A percentile compares a stretch with the other conserved stretches of the same genome.
Conservation (phyloP, 225 moss, liverwort and hornwort species). For the Sphagnum contortum region DNA sequence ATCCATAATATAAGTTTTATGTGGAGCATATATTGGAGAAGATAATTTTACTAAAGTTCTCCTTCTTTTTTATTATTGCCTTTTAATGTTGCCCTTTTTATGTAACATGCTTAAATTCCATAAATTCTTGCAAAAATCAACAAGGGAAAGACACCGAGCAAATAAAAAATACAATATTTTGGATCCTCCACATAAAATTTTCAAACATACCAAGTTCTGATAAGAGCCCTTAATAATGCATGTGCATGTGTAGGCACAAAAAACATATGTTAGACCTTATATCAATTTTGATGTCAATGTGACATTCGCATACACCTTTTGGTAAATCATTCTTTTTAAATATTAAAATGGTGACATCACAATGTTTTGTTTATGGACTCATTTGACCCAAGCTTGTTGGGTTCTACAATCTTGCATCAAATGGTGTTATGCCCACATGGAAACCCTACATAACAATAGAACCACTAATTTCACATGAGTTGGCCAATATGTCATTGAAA, state of each 20-base stretch:
- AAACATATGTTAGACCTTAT: no score
- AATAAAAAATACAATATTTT: background rate
- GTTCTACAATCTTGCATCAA: conserved; percentile 24
- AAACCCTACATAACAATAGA: conserved; percentile 46
- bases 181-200: background rate
- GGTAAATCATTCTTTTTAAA: conserved; percentile 26
- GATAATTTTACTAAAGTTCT: conserved; percentile 35
- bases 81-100: conserved; percentile 37
- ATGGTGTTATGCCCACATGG: conserved; percentile 34
- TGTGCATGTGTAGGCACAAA: no score
- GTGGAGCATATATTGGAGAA: no score
- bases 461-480: background rate
- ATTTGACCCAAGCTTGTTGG: conserved; percentile 10
- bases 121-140: conserved; percentile 31
- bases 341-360: conserved; percentile 19
- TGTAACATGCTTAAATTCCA: conserved; percentile 50
- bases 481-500: background rate
- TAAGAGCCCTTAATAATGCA: no score
- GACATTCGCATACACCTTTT: conserved; percentile 35
- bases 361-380: conserved; percentile 31
- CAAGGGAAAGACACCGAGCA: no score
- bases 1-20: no score
- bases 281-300: conserved; percentile 30
- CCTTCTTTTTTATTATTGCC: conserved; percentile 26
- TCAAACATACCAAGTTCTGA: no score